Evolutionary conservation across 2,329 filamentous ascomycete species (phyloP), one percentile per base, ranked within the genome.

Genomic region (Penicillium sp.): DNA sequence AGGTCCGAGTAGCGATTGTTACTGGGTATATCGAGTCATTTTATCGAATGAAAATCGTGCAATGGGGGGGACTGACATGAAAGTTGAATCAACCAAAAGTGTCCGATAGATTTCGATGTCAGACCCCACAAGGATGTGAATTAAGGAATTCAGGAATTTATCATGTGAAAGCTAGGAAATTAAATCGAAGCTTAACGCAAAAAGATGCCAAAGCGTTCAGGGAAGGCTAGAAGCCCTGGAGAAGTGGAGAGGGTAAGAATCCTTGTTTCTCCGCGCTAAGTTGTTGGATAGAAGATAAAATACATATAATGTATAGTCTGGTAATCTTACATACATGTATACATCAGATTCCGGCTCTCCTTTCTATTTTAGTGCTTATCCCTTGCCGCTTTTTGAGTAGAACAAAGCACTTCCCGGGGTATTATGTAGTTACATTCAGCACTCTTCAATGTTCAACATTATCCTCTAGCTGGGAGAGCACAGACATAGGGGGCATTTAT

Each of bases 11-110:
- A 36, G 13, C 21, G 38, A 31, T 36, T 8, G 41, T 53, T 57
- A 57, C 33, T 48, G 49, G 19, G 55, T 57, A 53, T 48, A 35
- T 48, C 42, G 43, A 53, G 9, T 54, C 61, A 61, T 62, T 41
- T 55, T 61, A 50, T 57, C 56, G 39, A 59, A 47, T 55, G 44
- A 38, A 25, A 51, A 15, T 44, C 17, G 15, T 25, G 27, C 39
- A 47, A 53, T 53, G 51, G 48, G 42, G 35, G 33, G 45, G 38
- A 54, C 47, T 49, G 49, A 58, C 52, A 55, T 58, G 52, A 42
- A 33, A 36, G 41, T 36, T 19, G 48, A 50, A 44, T 42, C 29
- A 25, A 58, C 38, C 38, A 42, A 57, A 56, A 53, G 53, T n/a
- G 43, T 13, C 33, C 38, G 51, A 48, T 27, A 3, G 38, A 23